Base-by-base conservation (phyloP, 352 stramenopile genomes). In the Phytophthora nicotianae region DNA sequence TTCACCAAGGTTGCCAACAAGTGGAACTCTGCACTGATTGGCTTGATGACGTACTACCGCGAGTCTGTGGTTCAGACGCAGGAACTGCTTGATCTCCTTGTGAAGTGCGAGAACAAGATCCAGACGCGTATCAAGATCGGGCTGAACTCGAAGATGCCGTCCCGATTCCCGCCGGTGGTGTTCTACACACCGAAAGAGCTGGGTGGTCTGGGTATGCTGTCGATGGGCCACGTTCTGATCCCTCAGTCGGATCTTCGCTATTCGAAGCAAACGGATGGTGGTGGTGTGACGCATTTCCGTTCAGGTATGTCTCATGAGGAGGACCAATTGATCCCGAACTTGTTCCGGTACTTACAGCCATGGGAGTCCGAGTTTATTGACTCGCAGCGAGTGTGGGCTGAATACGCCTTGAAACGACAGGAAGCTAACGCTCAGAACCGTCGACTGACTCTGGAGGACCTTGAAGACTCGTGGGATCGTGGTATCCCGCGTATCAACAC, bases 61-160 rank as follows among this genome's bases (percentile, higher is more conserved):
- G 98, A 99, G 75, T 98, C 97, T 40, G 98, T 99, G 8, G 88
- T 99, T 16, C 98, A 99, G 71, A 99, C 97, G 4, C 97, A 99
- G 77, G 97, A 99, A 71, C 81, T 99, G n/a, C 82, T 99, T 40
- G 98, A 99, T 76, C 72, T 99, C 33, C 81, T 99, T 7, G 98
- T 99, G 27, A 99, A 99, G 78, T 99, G 98, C 70, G 98, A 99
- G 69, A 99, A 99, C 80, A 99, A 99, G 83, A 99, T 99, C 64
- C 98, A 99, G 75, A 99, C 97, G 46, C 89, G 98, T 76, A 99
- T 99, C 77, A 99, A 99, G 86, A 99, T 99, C 59, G 98, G 98
- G 5, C 74, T 99, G 49, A 99, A 99, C 88, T 99, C 94, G 68
- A 99, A 99, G 78, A 99, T 99, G 97, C 97, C 97, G 37, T 98